phyloP scores from a whole-genome alignment of 1,139 yeast species.

The Yamadazyma oceani region DNA sequence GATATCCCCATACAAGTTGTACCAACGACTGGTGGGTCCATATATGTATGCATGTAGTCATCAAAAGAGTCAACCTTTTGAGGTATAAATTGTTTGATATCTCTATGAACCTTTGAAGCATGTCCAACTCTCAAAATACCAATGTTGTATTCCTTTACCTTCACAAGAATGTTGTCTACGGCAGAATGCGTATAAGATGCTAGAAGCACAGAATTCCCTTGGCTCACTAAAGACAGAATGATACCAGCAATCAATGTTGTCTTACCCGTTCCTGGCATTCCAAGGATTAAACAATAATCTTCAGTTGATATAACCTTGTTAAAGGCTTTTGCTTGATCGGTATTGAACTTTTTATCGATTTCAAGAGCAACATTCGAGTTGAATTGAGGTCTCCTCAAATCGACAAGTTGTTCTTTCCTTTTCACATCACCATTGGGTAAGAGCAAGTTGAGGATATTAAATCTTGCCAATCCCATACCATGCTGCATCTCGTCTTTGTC shows the following conservation, averaged over 20 bases:
- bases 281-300: slow-evolving; percentile 80
- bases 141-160: slow-evolving; percentile 51
- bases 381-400: slow-evolving; percentile 38
- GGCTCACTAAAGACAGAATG: slow-evolving; percentile 57
- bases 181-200: slow-evolving; percentile 95
- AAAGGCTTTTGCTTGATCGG: slow-evolving; percentile 71
- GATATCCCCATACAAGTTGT: slow-evolving; percentile 81
- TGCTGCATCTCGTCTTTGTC: slow-evolving; percentile 80
- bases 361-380: slow-evolving; percentile 3
- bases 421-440: slow-evolving; percentile 51
- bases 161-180: slow-evolving; percentile 84
- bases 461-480: slow-evolving; percentile 76
- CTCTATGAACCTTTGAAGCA: slow-evolving; percentile 58
- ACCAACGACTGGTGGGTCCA: slow-evolving; percentile 75
- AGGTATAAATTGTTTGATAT: slow-evolving; percentile 56
- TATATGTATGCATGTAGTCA: slow-evolving; percentile 45
- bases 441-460: slow-evolving; percentile 69
- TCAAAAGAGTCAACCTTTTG: slow-evolving; percentile 40
- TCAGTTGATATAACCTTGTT: slow-evolving; percentile 60
- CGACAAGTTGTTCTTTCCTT: slow-evolving; percentile 63
- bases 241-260: slow-evolving; percentile 87
- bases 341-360: slow-evolving; percentile 41
- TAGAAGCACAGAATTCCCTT: slow-evolving; percentile 67
- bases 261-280: slow-evolving; percentile 99
- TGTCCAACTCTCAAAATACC: slow-evolving; percentile 62